A percentile compares a stretch with the other conserved stretches of the same genome.
Conservation (phyloP, 2,329 filamentous ascomycete species). For the Fusarium drepaniforme region DNA sequence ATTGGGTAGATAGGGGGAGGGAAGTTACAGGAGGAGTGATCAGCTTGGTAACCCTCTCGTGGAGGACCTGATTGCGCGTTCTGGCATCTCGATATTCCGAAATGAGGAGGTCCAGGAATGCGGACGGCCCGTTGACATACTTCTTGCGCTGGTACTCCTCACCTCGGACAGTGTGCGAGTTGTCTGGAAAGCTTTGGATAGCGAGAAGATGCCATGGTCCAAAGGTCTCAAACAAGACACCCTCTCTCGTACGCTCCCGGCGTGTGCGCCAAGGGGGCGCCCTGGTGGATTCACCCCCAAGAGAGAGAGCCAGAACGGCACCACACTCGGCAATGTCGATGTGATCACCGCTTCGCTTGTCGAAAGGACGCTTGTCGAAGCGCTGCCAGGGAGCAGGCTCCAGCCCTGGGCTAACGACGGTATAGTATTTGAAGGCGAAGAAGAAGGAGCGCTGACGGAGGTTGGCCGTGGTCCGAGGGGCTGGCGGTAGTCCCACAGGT, state of each 20-base stretch:
- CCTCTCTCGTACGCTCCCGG: constrained; percentile 61
- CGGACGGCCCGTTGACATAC: constrained; percentile 71
- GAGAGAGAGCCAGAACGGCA: constrained; percentile 69
- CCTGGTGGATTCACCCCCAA: constrained; percentile 64
- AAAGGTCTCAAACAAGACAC: constrained; percentile 69
- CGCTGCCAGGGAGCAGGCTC: constrained; percentile 71
- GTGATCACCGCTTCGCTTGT: constrained; percentile 58
- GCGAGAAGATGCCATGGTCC: constrained; percentile 71
- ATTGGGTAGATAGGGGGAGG: not conserved
- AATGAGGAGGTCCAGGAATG: constrained; percentile 69
- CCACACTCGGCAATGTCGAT: constrained; percentile 71
- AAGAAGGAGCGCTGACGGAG: constrained; percentile 69
- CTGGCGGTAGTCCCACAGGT: constrained; percentile 7
- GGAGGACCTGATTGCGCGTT: constrained; percentile 68
- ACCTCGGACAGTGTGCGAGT: constrained; percentile 66
- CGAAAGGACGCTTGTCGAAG: constrained; percentile 60
- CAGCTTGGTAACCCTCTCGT: constrained; percentile 67
- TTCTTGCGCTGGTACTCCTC: constrained; percentile 65
- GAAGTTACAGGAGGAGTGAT: constrained; percentile 57
- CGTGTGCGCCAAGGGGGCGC: constrained; percentile 63
- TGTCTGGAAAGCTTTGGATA: constrained; percentile 71
- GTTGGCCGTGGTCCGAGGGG: constrained; percentile 52
- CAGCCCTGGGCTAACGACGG: constrained; percentile 67
- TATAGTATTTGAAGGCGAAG: constrained; percentile 76
- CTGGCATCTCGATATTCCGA: constrained; percentile 72